Evolutionary conservation across 805 yeast species (phyloP).

Genomic region (Kurtzmaniella fragi): DNA sequence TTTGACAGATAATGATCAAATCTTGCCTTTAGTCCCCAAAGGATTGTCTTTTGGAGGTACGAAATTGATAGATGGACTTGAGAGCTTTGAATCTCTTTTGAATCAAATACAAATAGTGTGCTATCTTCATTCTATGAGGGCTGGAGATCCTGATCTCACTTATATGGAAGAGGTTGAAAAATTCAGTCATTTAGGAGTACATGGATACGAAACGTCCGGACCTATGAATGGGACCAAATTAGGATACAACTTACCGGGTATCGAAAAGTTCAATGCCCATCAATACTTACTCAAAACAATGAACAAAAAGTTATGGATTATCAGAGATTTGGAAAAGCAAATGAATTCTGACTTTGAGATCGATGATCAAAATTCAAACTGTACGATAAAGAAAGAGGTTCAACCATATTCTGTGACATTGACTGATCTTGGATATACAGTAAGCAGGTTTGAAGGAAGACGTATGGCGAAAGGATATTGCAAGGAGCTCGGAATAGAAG

Average conservation of each 20-base stretch:
- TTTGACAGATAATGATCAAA: conserved; percentile 5
- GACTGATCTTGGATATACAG: too few relatives aligned
- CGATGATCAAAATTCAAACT: not conserved
- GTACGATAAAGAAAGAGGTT: not conserved
- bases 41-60: conserved; percentile 30
- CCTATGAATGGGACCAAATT: conserved; percentile 16
- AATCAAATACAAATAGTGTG: conserved; percentile 37
- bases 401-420: too few relatives aligned
- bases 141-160: conserved; percentile 1
- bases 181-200: conserved; percentile 23
- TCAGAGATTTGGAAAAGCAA: conserved; percentile 16
- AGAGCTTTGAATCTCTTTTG: conserved; percentile 20
- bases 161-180: conserved; percentile 2
- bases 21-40: conserved; percentile 9
- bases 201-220: conserved; percentile 33
- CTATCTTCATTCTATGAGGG: conserved; percentile 16
- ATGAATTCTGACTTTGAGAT: not conserved
- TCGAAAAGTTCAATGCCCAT: conserved; percentile 12
- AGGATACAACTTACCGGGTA: conserved; percentile 8
- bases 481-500: conserved; percentile 40
- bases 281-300: conserved; percentile 10
- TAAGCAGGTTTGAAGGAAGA: not conserved
- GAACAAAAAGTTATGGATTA: conserved; percentile 19
- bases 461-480: conserved; percentile 26
- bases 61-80: conserved; percentile 17